Conservation (phyloP, 2,329 filamentous ascomycete genomes). For the Cryoendolithus antarcticus region DNA sequence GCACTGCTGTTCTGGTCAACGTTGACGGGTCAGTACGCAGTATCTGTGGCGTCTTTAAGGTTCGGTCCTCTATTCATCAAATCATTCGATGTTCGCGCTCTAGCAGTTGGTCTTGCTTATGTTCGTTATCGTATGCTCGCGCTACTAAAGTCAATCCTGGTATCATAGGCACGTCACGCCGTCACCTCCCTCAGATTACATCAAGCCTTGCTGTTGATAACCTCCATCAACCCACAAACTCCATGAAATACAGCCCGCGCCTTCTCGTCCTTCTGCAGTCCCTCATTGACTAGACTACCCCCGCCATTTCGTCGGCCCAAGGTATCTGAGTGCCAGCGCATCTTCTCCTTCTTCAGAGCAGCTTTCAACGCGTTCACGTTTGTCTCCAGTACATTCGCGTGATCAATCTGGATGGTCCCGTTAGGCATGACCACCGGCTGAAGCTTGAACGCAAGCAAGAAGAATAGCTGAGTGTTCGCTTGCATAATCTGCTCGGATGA, state of each 20-base stretch:
- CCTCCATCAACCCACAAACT: constrained; percentile 17
- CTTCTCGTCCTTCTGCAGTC: constrained; percentile 17
- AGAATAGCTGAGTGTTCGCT: constrained; percentile 22
- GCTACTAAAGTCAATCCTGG: no score
- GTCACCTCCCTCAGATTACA: neutral
- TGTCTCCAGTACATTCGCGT: constrained; percentile 7
- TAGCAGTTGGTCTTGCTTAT: no score
- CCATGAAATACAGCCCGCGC: constrained; percentile 22
- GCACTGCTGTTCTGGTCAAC: no score
- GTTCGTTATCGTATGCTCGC: no score
- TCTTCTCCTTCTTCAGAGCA: constrained; percentile 22
- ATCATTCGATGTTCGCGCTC: no score
- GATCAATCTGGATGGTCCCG: constrained; percentile 14
- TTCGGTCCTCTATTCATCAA: no score
- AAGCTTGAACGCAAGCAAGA: constrained; percentile 15
- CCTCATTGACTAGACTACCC: constrained; percentile 10
- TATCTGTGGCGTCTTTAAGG: no score
- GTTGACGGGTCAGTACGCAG: no score
- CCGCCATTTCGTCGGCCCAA: constrained; percentile 16
- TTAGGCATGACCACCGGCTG: constrained; percentile 5
- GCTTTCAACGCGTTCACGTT: constrained; percentile 16
- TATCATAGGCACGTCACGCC: no score
- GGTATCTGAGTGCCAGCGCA: constrained; percentile 21
- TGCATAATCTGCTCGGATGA: constrained; percentile 20
- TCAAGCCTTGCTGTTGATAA: neutral